A percentile compares a stretch with the other conserved stretches of the same genome.
phyloP scores from a whole-genome alignment of 1,284 basidiomycete genomes.

The Ustilago tritici region DNA sequence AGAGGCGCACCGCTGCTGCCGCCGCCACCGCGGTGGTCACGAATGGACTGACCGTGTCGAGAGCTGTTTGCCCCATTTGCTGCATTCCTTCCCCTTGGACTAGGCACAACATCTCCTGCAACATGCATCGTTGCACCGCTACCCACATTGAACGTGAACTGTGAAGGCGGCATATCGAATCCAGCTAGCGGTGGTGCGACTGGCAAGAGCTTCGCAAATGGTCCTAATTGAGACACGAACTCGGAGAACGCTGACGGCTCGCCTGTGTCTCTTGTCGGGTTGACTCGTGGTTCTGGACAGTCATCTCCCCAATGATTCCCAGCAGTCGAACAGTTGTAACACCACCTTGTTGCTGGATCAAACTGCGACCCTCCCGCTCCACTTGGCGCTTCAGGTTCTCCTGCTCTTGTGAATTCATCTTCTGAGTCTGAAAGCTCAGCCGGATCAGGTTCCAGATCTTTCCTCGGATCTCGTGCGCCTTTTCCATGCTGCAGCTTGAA shows the following conservation, averaged over 20 bases:
- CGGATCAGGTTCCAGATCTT: constrained; percentile 29
- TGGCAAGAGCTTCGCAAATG: constrained; percentile 75
- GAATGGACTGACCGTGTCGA: constrained; percentile 10
- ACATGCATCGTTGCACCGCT: constrained; percentile 48
- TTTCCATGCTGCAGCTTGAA: constrained; percentile 19
- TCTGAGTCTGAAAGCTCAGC: constrained; percentile 37
- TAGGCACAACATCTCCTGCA: constrained; percentile 14
- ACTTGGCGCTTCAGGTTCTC: constrained; percentile 26
- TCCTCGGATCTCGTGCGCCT: constrained; percentile 19
- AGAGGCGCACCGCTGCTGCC: constrained; percentile 3
- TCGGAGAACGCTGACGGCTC: constrained; percentile 81
- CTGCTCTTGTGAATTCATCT: constrained; percentile 26
- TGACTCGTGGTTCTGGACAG: constrained; percentile 75
- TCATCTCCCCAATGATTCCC: constrained; percentile 88
- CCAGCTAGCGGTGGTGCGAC: constrained; percentile 36
- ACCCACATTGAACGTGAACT: constrained; percentile 51
- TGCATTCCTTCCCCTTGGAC: constrained; percentile 14
- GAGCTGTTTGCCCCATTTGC: constrained; percentile 8
- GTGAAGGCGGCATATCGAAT: constrained; percentile 30
- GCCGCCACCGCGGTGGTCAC: background rate
- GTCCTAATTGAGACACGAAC: constrained; percentile 78
- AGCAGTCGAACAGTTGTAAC: constrained; percentile 84
- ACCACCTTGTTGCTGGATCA: constrained; percentile 76
- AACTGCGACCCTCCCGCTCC: constrained; percentile 12
- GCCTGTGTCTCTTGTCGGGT: constrained; percentile 73